Evolutionary conservation across 495 filamentous ascomycete genomes (phyloP).

Genomic region (Xylaria flabelliformis): DNA sequence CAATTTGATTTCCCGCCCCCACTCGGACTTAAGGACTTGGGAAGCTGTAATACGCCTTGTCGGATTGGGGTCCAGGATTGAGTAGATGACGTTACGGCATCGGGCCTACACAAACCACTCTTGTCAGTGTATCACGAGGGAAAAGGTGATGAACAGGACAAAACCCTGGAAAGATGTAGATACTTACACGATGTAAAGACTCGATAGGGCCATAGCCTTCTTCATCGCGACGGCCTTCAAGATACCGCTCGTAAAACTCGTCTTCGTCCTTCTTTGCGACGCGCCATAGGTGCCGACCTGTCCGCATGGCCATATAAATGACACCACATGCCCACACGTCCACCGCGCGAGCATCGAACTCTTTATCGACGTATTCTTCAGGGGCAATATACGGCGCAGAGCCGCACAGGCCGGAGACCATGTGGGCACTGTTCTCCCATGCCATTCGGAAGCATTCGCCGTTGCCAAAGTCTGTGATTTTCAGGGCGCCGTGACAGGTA

Average conservation of each 20-base stretch:
- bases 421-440: constrained; percentile 97
- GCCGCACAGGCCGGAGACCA: constrained; percentile 96
- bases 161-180: neutral
- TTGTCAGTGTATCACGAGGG: constrained; percentile 32
- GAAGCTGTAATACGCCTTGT: constrained; percentile 91
- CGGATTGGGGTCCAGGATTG: constrained; percentile 95
- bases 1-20: constrained; percentile 94
- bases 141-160: constrained; percentile 15
- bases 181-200: constrained; percentile 87
- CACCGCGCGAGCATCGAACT: constrained; percentile 96
- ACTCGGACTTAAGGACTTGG: constrained; percentile 96
- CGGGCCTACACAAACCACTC: constrained; percentile 67
- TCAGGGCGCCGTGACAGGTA: constrained; percentile 91
- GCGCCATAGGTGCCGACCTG: constrained; percentile 94
- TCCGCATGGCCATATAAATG: constrained; percentile 99
- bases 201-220: constrained; percentile 97
- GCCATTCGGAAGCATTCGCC: constrained; percentile 99
- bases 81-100: constrained; percentile 98
- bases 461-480: constrained; percentile 99
- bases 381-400: constrained; percentile 97
- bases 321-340: constrained; percentile 98
- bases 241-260: constrained; percentile 93
- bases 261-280: constrained; percentile 94
- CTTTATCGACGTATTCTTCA: constrained; percentile 91
- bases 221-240: constrained; percentile 89